phyloP scores from a whole-genome alignment of 2,329 filamentous ascomycete genomes.

The Cadophora luteo-olivacea region DNA sequence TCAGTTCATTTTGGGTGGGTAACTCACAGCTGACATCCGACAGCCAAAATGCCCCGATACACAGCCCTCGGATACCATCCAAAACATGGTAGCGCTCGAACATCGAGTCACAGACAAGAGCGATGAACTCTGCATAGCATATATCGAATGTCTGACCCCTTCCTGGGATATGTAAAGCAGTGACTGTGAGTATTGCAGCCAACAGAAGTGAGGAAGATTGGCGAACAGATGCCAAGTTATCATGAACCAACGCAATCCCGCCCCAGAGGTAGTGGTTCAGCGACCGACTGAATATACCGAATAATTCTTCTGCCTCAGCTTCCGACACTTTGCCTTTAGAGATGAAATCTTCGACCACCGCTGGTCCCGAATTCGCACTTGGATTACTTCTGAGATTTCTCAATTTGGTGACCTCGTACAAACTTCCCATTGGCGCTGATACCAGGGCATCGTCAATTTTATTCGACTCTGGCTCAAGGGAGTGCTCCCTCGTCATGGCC shows the following conservation, averaged over 20 bases:
- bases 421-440: constrained; percentile 55
- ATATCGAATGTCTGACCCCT: constrained; percentile 58
- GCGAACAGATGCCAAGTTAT: constrained; percentile 56
- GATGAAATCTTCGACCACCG: constrained; percentile 53
- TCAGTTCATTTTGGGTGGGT: not conserved
- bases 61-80: constrained; percentile 65
- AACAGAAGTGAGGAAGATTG: constrained; percentile 62
- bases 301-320: constrained; percentile 56
- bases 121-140: constrained; percentile 63
- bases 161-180: constrained; percentile 63
- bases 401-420: constrained; percentile 61
- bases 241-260: constrained; percentile 57
- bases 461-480: constrained; percentile 44
- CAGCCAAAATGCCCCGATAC: constrained; percentile 68
- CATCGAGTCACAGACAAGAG: constrained; percentile 61
- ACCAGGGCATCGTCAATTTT: constrained; percentile 36
- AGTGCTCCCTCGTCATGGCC: constrained; percentile 54
- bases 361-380: constrained; percentile 44
- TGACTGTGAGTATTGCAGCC: constrained; percentile 63
- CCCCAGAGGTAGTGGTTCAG: constrained; percentile 60
- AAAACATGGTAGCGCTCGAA: constrained; percentile 63
- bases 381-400: constrained; percentile 47
- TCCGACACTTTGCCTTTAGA: constrained; percentile 53
- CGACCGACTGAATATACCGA: constrained; percentile 52
- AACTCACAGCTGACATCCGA: constrained; percentile 54